Evolutionary conservation across 2,329 filamentous ascomycete species (phyloP).

Genomic region (Exophiala mesophila): DNA sequence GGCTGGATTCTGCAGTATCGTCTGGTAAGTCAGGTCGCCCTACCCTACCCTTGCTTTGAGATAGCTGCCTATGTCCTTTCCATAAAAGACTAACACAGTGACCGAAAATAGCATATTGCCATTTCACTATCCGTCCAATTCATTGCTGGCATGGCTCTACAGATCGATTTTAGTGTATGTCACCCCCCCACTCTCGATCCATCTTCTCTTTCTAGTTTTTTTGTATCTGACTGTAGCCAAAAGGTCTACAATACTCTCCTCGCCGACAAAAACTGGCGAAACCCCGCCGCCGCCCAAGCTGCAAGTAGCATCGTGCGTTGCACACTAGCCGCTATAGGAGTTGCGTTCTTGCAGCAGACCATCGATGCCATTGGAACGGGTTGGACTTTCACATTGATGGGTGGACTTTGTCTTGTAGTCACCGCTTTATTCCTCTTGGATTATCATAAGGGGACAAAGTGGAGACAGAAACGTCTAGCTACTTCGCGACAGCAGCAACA

Average conservation of each 20-base stretch:
- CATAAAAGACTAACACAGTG: too few relatives aligned
- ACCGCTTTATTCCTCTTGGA: too few relatives aligned
- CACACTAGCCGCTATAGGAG: slow-evolving; percentile 34
- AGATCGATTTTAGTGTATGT: slow-evolving; percentile 32
- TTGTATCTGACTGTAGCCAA: too few relatives aligned
- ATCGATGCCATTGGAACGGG: slow-evolving; percentile 30
- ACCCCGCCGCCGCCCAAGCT: slow-evolving; percentile 34
- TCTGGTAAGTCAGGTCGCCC: too few relatives aligned
- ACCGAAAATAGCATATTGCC: slow-evolving; percentile 31
- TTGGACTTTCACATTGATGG: slow-evolving; percentile 29
- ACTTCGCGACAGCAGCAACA: too few relatives aligned
- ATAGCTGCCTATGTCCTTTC: too few relatives aligned
- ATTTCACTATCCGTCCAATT: slow-evolving; percentile 36
- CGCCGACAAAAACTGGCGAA: slow-evolving; percentile 35
- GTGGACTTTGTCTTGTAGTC: not conserved
- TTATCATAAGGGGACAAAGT: too few relatives aligned
- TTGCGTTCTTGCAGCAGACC: slow-evolving; percentile 31
- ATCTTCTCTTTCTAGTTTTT: too few relatives aligned
- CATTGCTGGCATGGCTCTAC: slow-evolving; percentile 33
- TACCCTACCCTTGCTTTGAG: too few relatives aligned
- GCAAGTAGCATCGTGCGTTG: slow-evolving; percentile 36
- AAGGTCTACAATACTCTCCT: slow-evolving; percentile 35
- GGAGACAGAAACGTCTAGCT: too few relatives aligned
- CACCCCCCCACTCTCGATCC: too few relatives aligned
- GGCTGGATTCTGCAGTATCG: slow-evolving; percentile 30